Evolutionary conservation across 163 green algal species (phyloP).

Genomic region (Scenedesmus sp.): DNA sequence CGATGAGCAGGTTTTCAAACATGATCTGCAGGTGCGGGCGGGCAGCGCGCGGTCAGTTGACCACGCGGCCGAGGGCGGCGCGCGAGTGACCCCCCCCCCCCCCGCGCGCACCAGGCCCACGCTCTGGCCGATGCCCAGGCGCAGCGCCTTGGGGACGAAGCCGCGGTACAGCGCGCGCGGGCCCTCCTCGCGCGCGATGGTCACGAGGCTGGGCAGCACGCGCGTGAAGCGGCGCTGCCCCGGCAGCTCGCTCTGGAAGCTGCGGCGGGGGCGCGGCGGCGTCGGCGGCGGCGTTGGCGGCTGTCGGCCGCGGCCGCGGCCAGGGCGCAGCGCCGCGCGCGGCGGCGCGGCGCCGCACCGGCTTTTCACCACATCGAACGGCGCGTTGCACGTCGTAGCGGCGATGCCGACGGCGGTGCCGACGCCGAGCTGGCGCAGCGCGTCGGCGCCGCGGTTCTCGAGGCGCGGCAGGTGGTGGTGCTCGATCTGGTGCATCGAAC

Average conservation of each 20-base stretch:
- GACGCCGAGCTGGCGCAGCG: constrained; percentile 40
- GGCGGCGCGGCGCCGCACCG: no score
- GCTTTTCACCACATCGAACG: constrained; percentile 69
- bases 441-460: neutral
- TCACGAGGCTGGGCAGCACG: constrained; percentile 35
- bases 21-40: no score
- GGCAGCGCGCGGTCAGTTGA: no score
- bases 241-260: constrained; percentile 60
- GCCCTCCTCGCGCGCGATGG: constrained; percentile 54
- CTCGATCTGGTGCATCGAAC: constrained; percentile 53
- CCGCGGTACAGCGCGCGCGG: constrained; percentile 59
- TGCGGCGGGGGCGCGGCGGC: neutral
- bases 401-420: constrained; percentile 52
- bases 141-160: constrained; percentile 67
- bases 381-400: constrained; percentile 64
- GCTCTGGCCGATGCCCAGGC: constrained; percentile 65
- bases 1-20: constrained; percentile 34
- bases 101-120: no score
- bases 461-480: neutral
- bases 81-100: no score
- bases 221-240: constrained; percentile 46
- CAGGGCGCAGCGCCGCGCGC: no score
- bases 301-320: no score
- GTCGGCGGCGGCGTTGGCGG: no score
- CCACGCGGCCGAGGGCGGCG: no score